phyloP scores from a whole-genome alignment of 371 early-diverging fungal species.

The Conidiobolus incongruus region DNA sequence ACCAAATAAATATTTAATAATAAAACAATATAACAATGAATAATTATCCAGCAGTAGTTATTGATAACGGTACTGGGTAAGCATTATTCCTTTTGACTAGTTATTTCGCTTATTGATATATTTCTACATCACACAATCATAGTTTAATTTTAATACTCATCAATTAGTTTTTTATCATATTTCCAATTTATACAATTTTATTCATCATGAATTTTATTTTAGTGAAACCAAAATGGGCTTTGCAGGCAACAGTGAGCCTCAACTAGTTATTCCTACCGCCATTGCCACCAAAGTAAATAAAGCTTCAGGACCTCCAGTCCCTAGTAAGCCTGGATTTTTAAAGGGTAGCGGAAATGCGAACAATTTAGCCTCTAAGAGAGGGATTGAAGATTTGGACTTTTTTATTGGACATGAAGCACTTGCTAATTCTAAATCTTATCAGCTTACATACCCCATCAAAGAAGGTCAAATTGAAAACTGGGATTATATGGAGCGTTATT shows the following conservation, averaged over 20 bases:
- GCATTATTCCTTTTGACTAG: no score
- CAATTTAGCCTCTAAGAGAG: conserved; percentile 83
- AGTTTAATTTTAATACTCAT: no score
- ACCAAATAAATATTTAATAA: no score
- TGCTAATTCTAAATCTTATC: conserved; percentile 64
- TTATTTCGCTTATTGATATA: no score
- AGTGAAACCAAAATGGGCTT: conserved; percentile 97
- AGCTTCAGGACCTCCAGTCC: conserved; percentile 25
- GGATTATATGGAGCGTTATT: conserved; percentile 87
- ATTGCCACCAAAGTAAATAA: conserved; percentile 54
- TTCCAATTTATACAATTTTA: no score
- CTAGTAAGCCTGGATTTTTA: conserved; percentile 29
- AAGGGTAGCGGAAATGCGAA: conserved; percentile 10
- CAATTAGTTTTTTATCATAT: no score
- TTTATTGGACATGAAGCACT: conserved; percentile 92
- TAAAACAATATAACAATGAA: conserved; percentile 1
- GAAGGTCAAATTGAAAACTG: conserved; percentile 82
- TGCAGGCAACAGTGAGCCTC: conserved; percentile 90
- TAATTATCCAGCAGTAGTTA: conserved; percentile 50
- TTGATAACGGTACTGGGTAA: conserved; percentile 90
- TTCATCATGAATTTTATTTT: not conserved
- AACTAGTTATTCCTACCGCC: conserved; percentile 84
- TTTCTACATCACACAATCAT: no score
- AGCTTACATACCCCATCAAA: conserved; percentile 62
- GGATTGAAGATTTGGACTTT: conserved; percentile 92